Conservation (phyloP, 2,329 filamentous ascomycete species). For the Aspergillus clavatus region DNA sequence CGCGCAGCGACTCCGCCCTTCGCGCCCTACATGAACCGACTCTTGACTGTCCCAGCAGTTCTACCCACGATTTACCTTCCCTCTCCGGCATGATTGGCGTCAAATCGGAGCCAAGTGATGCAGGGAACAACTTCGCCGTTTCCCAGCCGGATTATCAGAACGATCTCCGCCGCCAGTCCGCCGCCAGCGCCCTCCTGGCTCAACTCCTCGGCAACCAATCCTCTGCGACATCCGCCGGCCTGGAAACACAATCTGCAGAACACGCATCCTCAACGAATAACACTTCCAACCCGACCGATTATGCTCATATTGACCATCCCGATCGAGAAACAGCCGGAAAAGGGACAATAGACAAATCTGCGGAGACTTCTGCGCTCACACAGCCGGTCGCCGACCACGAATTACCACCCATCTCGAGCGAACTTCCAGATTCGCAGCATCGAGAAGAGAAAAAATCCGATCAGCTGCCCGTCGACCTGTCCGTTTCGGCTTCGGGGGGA, state of each 20-base stretch:
- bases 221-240: conserved; percentile 17
- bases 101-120: conserved; percentile 29
- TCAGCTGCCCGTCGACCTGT: conserved; percentile 6
- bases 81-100: conserved; percentile 24
- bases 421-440: conserved; percentile 5
- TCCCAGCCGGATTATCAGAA: conserved; percentile 23
- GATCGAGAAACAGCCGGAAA: neutral
- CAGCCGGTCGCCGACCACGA: conserved; percentile 5
- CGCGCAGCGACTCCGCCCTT: conserved; percentile 37
- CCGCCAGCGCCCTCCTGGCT: conserved; percentile 39
- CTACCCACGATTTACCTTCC: conserved; percentile 28
- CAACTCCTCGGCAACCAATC: conserved; percentile 38
- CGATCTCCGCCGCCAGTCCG: conserved; percentile 36
- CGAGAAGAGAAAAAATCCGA: conserved; percentile 10
- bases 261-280: neutral
- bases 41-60: conserved; percentile 15
- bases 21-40: conserved; percentile 37
- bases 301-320: neutral
- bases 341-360: neutral
- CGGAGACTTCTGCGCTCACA: neutral
- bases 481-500: conserved; percentile 10
- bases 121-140: conserved; percentile 13
- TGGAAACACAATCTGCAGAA: conserved; percentile 13
- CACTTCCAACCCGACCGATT: neutral
- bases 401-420: conserved; percentile 1